phyloP scores from a whole-genome alignment of 2,329 filamentous ascomycete genomes.

The Penicillium sp. region DNA sequence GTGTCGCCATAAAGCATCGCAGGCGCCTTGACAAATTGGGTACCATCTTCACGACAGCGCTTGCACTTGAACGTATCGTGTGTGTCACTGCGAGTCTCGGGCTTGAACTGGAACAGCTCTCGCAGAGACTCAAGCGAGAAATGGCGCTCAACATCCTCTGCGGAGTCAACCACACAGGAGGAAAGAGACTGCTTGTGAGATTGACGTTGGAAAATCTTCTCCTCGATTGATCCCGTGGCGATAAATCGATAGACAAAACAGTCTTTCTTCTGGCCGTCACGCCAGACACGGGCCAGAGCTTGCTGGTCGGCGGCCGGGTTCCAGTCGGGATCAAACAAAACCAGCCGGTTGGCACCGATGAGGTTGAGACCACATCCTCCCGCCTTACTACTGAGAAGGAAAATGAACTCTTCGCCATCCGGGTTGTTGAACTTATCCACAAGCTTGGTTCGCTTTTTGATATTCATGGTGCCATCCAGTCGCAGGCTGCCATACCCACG shows the following conservation, averaged over 20 bases:
- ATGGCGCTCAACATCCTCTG: slow-evolving; percentile 94
- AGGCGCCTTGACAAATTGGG: slow-evolving; percentile 80
- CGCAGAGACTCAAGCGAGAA: slow-evolving; percentile 86
- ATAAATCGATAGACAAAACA: slow-evolving; percentile 99
- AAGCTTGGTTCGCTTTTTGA: slow-evolving; percentile 92
- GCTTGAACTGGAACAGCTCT: slow-evolving; percentile 89
- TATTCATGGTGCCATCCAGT: slow-evolving; percentile 95
- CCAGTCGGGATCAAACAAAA: slow-evolving; percentile 96
- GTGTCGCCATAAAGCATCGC: slow-evolving; percentile 97
- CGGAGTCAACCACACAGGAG: slow-evolving; percentile 91
- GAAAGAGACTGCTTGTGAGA: slow-evolving; percentile 97
- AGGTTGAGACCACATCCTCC: slow-evolving; percentile 95
- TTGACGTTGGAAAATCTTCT: slow-evolving; percentile 98
- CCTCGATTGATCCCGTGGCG: slow-evolving; percentile 92
- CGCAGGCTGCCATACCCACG: slow-evolving; percentile 80
- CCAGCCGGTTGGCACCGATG: slow-evolving; percentile 87
- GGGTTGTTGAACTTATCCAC: slow-evolving; percentile 98
- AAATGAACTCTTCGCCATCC: slow-evolving; percentile 81
- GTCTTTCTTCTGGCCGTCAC: slow-evolving; percentile 98
- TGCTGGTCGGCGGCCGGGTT: slow-evolving; percentile 97
- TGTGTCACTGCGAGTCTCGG: slow-evolving; percentile 80
- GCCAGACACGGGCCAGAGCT: slow-evolving; percentile 93
- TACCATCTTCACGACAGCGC: slow-evolving; percentile 80
- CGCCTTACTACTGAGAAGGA: slow-evolving; percentile 92
- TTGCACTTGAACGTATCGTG: slow-evolving; percentile 99